A percentile compares a stretch with the other conserved stretches of the same genome.
phyloP scores from a whole-genome alignment of 1,284 basidiomycete species.

The Pyrrhoderma noxium region DNA sequence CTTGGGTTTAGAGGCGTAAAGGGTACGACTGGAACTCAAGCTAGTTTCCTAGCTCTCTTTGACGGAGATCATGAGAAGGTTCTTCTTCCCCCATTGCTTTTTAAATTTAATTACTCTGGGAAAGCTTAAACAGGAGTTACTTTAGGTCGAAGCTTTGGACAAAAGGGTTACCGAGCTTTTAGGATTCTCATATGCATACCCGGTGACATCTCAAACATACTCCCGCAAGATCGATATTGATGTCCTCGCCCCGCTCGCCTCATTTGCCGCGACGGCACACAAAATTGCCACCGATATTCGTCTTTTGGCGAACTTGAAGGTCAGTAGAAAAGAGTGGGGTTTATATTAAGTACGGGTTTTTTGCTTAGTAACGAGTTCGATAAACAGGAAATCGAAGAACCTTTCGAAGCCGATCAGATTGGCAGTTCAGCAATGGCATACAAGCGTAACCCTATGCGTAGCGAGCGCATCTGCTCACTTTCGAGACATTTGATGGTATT shows the following conservation, averaged over 20 bases:
- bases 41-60: slow-evolving; percentile 90
- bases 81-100: not conserved
- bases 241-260: slow-evolving; percentile 83
- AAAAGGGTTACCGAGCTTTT: slow-evolving; percentile 83
- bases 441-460: slow-evolving; percentile 99
- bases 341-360: not conserved
- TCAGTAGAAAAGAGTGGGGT: slow-evolving; percentile 21
- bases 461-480: slow-evolving; percentile 93
- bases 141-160: slow-evolving; percentile 84
- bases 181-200: slow-evolving; percentile 92
- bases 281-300: slow-evolving; percentile 97
- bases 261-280: slow-evolving; percentile 92
- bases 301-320: slow-evolving; percentile 88
- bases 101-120: not conserved
- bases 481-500: slow-evolving; percentile 89
- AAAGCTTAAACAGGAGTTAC: not conserved
- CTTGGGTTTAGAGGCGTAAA: slow-evolving; percentile 98
- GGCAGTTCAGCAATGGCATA: slow-evolving; percentile 99
- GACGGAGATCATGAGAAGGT: slow-evolving; percentile 93
- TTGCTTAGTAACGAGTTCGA: not conserved
- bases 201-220: slow-evolving; percentile 98
- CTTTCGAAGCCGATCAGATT: slow-evolving; percentile 98
- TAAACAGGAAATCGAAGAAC: slow-evolving; percentile 89
- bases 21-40: slow-evolving; percentile 98
- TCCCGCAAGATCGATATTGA: slow-evolving; percentile 97